Conservation (phyloP, 1,284 basidiomycete species). For the Ceratorhiza oryzae-sativae region DNA sequence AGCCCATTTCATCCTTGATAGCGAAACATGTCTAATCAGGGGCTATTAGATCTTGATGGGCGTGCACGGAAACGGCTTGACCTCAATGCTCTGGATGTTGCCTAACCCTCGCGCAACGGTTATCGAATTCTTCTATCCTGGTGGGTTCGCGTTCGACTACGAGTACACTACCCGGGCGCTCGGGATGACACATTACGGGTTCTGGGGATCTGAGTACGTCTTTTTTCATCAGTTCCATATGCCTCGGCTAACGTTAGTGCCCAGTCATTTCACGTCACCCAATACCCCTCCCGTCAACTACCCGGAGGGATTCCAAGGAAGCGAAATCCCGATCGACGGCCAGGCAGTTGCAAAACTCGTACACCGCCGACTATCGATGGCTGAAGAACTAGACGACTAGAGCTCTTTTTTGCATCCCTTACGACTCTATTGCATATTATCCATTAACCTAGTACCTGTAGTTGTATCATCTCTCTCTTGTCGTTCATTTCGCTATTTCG, state of each 20-base stretch:
- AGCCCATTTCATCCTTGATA: slow-evolving; percentile 46
- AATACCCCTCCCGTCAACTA: slow-evolving; percentile 45
- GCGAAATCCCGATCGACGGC: slow-evolving; percentile 53
- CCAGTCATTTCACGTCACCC: slow-evolving; percentile 33
- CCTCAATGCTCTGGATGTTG: slow-evolving; percentile 79
- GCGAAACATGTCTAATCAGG: not conserved
- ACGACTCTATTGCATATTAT: slow-evolving; percentile 5
- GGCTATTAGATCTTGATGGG: slow-evolving; percentile 69
- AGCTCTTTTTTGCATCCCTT: not conserved
- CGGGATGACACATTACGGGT: slow-evolving; percentile 75
- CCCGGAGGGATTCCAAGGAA: slow-evolving; percentile 57
- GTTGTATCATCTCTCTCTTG: slow-evolving; percentile 11
- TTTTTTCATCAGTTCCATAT: not conserved
- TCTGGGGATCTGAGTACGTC: slow-evolving; percentile 78
- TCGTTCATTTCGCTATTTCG: slow-evolving; percentile 4
- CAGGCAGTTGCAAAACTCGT: slow-evolving; percentile 42
- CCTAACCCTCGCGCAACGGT: slow-evolving; percentile 69
- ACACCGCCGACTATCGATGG: slow-evolving; percentile 35
- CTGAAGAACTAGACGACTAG: slow-evolving; percentile 37
- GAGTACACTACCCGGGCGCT: slow-evolving; percentile 75
- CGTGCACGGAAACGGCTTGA: slow-evolving; percentile 82
- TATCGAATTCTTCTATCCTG: slow-evolving; percentile 82
- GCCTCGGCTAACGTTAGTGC: slow-evolving; percentile 26
- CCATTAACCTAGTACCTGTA: slow-evolving; percentile 20
- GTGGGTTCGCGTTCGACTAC: slow-evolving; percentile 82